A percentile compares a stretch with the other conserved stretches of the same genome.
Evolutionary conservation across 352 stramenopile species (phyloP).

Genomic region (Globisporangium okanoganense): DNA sequence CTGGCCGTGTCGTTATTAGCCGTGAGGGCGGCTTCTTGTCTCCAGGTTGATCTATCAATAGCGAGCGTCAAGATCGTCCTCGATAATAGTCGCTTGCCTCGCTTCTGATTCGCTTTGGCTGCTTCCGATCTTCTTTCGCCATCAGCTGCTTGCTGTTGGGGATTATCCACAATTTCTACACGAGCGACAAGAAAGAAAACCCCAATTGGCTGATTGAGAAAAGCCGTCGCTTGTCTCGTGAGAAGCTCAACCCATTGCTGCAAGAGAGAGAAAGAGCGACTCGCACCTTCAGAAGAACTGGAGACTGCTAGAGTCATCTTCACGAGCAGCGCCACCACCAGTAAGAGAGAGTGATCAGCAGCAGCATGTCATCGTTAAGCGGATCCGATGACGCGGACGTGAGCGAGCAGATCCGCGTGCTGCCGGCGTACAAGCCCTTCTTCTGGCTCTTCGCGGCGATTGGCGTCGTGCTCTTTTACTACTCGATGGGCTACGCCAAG

Average conservation of each 20-base stretch:
- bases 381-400: conserved; percentile 4
- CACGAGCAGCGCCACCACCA: not conserved
- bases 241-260: not conserved
- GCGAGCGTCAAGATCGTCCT: not conserved
- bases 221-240: not conserved
- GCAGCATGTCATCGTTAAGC: conserved; percentile 1
- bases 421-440: conserved; percentile 46
- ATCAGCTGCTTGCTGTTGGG: not conserved
- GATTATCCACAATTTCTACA: not conserved
- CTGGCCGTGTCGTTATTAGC: not conserved
- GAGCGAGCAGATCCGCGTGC: conserved; percentile 40
- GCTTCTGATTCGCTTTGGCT: not conserved
- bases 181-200: not conserved
- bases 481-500: conserved; percentile 61
- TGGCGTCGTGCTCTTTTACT: conserved; percentile 69
- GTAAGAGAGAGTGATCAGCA: not conserved
- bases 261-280: conserved; percentile 1
- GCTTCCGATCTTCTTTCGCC: not conserved
- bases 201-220: not conserved
- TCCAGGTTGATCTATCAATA: not conserved
- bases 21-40: too few relatives aligned
- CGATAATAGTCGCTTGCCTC: not conserved
- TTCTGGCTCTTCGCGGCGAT: conserved; percentile 68
- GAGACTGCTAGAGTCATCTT: not conserved
- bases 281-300: not conserved